Evolutionary conservation across 352 stramenopile genomes (phyloP).

Genomic region (Phytopythium ostracodes): DNA sequence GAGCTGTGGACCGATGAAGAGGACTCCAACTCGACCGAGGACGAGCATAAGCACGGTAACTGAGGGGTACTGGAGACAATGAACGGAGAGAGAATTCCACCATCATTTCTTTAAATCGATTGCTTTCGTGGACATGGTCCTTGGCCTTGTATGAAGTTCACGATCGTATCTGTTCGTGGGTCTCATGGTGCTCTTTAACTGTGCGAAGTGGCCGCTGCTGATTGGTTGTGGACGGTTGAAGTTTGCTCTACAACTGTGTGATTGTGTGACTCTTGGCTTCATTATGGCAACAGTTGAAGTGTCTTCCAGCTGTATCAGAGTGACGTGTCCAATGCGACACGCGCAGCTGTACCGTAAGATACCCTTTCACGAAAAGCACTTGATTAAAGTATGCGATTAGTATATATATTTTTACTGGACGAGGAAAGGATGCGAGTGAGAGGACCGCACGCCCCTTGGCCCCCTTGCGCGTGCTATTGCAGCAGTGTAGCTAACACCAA

Average conservation of each 20-base stretch:
- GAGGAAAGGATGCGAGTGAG: neutral
- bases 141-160: no score
- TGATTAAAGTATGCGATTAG: neutral
- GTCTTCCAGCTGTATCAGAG: neutral
- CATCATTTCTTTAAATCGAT: neutral
- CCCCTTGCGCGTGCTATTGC: neutral
- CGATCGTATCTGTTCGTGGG: no score
- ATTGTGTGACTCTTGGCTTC: neutral
- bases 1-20: conserved; percentile 1
- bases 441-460: neutral
- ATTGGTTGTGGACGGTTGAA: neutral
- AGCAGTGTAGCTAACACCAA: neutral
- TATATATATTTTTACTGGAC: no score
- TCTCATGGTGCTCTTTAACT: neutral
- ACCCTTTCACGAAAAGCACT: neutral
- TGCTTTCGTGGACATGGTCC: neutral
- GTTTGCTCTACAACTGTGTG: neutral
- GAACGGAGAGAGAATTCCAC: neutral
- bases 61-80: no score
- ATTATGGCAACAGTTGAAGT: neutral
- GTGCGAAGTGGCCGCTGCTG: neutral
- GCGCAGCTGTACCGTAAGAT: neutral
- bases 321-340: neutral
- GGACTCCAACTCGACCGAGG: neutral
- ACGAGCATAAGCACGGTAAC: neutral